These are phyloP conservation scores for Ophiognomonia clavigignenti-juglandacearum DNA, from an alignment of 2,329 filamentous ascomycete genomes.

Conservation along the genomic window DNA sequence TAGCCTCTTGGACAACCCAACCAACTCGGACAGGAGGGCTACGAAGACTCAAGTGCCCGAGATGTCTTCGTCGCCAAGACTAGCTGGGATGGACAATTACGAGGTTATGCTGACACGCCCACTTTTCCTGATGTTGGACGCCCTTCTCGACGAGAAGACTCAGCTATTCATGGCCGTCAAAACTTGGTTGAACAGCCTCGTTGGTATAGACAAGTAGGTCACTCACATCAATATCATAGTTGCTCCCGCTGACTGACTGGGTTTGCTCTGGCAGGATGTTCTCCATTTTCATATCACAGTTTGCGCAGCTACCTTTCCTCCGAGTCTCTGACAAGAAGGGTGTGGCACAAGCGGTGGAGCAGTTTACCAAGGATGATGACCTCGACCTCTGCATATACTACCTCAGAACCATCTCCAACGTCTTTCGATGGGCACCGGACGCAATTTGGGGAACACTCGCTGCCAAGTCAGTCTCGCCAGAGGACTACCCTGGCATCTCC, in stretches of 20 bases:
- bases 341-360: slow-evolving; percentile 23
- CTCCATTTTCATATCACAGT: slow-evolving; percentile 53
- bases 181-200: slow-evolving; percentile 69
- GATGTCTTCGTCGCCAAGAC: slow-evolving; percentile 32
- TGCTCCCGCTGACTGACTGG: slow-evolving; percentile 19
- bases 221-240: background rate
- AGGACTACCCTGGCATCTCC: slow-evolving; percentile 38
- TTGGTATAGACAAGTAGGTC: slow-evolving; percentile 58
- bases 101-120: slow-evolving; percentile 75
- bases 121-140: slow-evolving; percentile 75
- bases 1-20: slow-evolving; percentile 56
- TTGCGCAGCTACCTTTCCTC: slow-evolving; percentile 52
- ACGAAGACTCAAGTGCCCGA: slow-evolving; percentile 39
- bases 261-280: slow-evolving; percentile 44
- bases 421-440: slow-evolving; percentile 64
- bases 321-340: slow-evolving; percentile 24
- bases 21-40: slow-evolving; percentile 41
- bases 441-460: slow-evolving; percentile 67
- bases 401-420: slow-evolving; percentile 66
- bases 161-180: slow-evolving; percentile 73
- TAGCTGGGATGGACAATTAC: slow-evolving; percentile 57
- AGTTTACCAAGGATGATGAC: slow-evolving; percentile 57
- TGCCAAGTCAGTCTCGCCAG: slow-evolving; percentile 49
- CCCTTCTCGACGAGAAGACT: slow-evolving; percentile 65
- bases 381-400: slow-evolving; percentile 75